Evolutionary conservation across 2,329 filamentous ascomycete genomes (phyloP).

Genomic region (Claviceps fusiformis): DNA sequence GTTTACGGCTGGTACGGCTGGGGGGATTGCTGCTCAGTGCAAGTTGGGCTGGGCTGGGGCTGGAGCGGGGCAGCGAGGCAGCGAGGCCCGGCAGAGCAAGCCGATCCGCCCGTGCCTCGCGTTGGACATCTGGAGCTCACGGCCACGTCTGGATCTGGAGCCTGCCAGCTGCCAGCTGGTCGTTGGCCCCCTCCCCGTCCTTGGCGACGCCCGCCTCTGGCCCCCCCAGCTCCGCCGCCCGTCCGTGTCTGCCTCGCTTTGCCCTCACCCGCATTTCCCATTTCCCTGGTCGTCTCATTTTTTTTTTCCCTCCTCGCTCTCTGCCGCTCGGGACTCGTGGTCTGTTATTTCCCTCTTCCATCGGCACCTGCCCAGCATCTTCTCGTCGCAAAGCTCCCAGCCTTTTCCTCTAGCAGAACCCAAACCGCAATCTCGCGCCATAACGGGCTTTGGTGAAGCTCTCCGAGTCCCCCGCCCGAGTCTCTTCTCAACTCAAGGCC

Average conservation of each 20-base stretch:
- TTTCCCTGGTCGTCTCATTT: neutral
- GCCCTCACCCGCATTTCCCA: slow-evolving; percentile 3
- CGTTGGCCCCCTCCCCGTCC: slow-evolving; percentile 2
- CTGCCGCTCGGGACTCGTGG: neutral
- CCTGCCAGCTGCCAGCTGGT: neutral
- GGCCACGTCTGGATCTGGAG: neutral
- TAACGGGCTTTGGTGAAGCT: neutral
- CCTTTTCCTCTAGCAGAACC: neutral
- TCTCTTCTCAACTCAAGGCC: no score
- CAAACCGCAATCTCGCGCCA: neutral
- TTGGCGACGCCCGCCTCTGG: slow-evolving; percentile 2
- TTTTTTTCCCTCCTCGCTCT: neutral
- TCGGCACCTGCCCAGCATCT: neutral
- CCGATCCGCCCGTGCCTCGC: slow-evolving; percentile 7
- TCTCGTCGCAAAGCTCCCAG: neutral
- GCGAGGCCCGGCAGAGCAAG: slow-evolving; percentile 2
- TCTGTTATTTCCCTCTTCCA: slow-evolving; percentile 2
- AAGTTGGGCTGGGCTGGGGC: neutral
- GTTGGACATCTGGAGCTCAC: neutral
- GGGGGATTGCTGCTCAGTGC: no score
- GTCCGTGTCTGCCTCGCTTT: slow-evolving; percentile 6
- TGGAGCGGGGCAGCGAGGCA: no score
- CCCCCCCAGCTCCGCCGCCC: slow-evolving; percentile 5
- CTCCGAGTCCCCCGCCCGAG: neutral
- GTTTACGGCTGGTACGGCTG: neutral